Evolutionary conservation across 192 early-diverging fungal species (phyloP).

Genomic region (Backusella macrospora): DNA sequence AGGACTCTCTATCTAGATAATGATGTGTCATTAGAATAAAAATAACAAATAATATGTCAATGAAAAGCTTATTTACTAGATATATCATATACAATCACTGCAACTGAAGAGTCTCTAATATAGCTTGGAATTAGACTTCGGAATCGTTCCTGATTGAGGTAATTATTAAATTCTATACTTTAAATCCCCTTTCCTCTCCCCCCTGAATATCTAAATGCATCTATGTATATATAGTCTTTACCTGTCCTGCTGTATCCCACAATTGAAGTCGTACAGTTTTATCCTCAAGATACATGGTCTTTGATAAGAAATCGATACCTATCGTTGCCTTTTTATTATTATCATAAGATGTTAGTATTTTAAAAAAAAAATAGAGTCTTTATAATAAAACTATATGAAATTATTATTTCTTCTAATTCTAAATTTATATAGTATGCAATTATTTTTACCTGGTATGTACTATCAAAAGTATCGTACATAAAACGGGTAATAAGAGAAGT

Average conservation of each 20-base stretch:
- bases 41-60: background rate
- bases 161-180: background rate
- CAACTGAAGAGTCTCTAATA: constrained; percentile 96
- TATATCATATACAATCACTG: constrained; percentile 98
- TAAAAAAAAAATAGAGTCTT: constrained; percentile 1
- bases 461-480: constrained; percentile 99
- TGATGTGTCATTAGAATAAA: background rate
- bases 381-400: background rate
- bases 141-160: constrained; percentile 82
- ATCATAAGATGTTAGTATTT: background rate
- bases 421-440: background rate
- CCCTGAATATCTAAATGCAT: background rate
- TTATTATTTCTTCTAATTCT: background rate
- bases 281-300: constrained; percentile 99
- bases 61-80: constrained; percentile 64
- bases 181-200: background rate
- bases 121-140: constrained; percentile 95
- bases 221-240: constrained; percentile 30
- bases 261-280: constrained; percentile 96
- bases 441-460: constrained; percentile 78
- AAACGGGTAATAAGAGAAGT: constrained; percentile 99
- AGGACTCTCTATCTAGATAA: constrained; percentile 86
- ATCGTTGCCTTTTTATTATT: constrained; percentile 81
- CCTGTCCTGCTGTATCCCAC: constrained; percentile 98
- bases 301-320: constrained; percentile 98